A percentile compares a stretch with the other conserved stretches of the same genome.
These are phyloP conservation scores for Cutaneotrichosporon cavernicola DNA, from an alignment of 1,284 basidiomycete genomes.

Conservation along the genomic window DNA sequence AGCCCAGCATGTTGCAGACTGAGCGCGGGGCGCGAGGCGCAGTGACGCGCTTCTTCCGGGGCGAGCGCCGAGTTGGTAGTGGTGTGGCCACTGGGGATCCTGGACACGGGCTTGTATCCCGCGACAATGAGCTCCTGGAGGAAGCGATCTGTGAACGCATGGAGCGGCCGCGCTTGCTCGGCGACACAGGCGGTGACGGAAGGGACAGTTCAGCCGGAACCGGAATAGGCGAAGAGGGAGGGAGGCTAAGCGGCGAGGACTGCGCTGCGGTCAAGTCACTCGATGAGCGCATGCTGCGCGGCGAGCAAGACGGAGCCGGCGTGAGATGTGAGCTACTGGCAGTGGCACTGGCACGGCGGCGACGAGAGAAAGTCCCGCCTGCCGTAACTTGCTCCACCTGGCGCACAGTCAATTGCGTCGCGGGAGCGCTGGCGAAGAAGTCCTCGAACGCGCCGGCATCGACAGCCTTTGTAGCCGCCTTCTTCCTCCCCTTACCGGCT, in stretches of 20 bases:
- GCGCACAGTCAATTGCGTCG: background rate
- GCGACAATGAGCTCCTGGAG: background rate
- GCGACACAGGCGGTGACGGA: background rate
- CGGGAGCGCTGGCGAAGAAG: background rate
- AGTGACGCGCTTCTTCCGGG: background rate
- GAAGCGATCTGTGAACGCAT: background rate
- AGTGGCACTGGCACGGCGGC: too few species aligned
- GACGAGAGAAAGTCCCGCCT: too few species aligned
- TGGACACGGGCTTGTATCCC: background rate
- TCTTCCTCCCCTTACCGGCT: conserved; percentile 1
- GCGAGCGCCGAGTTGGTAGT: background rate
- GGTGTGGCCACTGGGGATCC: background rate
- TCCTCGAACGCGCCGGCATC: background rate
- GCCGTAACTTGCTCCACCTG: background rate
- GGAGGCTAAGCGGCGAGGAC: background rate
- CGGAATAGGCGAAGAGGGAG: background rate
- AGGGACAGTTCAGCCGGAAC: background rate
- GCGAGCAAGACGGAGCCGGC: background rate
- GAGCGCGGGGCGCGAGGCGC: background rate
- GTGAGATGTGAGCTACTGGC: background rate
- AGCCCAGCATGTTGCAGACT: background rate
- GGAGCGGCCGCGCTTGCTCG: conserved; percentile 12
- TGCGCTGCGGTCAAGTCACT: background rate
- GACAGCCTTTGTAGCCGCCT: background rate
- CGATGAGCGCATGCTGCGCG: background rate